Conservation (phyloP, 805 yeast species). For the Hanseniaspora guilliermondii region DNA sequence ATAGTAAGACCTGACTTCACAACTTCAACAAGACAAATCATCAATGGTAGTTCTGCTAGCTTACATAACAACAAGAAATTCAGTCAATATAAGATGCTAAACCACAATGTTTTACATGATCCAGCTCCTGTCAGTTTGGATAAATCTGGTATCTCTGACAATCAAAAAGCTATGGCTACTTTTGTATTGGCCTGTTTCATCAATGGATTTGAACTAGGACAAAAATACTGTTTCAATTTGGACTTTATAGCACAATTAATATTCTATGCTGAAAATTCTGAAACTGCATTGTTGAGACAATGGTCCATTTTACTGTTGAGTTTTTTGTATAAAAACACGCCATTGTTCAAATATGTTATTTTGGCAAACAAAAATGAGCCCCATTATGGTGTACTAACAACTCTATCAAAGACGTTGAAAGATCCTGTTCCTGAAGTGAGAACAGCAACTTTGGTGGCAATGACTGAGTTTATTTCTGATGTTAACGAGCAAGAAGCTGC, state of each 20-base stretch:
- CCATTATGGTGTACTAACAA: slow-evolving; percentile 12
- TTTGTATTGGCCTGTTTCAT: slow-evolving; percentile 78
- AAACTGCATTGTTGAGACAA: slow-evolving; percentile 75
- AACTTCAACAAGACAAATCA: slow-evolving; percentile 13
- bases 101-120: background rate
- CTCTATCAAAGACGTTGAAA: slow-evolving; percentile 42
- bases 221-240: slow-evolving; percentile 60
- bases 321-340: slow-evolving; percentile 58
- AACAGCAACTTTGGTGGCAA: slow-evolving; percentile 64
- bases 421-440: slow-evolving; percentile 96
- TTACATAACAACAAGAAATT: slow-evolving; percentile 4
- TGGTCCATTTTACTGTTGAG: slow-evolving; percentile 79
- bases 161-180: slow-evolving; percentile 92
- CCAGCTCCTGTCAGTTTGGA: slow-evolving; percentile 17
- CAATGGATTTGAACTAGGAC: slow-evolving; percentile 67
- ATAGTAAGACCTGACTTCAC: slow-evolving; percentile 44
- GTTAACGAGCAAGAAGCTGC: slow-evolving; percentile 29
- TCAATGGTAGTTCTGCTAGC: slow-evolving; percentile 13
- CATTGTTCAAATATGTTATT: slow-evolving; percentile 63
- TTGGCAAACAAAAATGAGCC: slow-evolving; percentile 48
- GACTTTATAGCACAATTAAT: slow-evolving; percentile 60
- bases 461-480: slow-evolving; percentile 54
- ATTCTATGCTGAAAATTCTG: slow-evolving; percentile 54
- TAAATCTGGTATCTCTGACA: slow-evolving; percentile 39
- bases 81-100: slow-evolving; percentile 9